Evolutionary conservation across 257 asterid genomes (phyloP).

Genomic region (Euphrasia confusa): DNA sequence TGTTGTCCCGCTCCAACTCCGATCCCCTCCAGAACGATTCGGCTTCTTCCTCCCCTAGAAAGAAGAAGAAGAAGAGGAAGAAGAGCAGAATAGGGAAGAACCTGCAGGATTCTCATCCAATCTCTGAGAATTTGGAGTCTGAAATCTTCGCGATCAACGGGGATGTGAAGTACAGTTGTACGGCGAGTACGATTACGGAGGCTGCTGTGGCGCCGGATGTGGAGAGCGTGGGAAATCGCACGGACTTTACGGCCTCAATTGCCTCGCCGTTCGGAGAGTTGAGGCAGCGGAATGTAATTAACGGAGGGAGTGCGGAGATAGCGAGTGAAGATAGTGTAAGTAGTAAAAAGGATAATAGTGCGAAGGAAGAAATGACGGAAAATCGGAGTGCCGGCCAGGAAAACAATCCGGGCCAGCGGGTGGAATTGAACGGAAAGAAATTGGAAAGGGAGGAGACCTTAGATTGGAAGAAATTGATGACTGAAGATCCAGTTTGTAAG

Average conservation of each 20-base stretch:
- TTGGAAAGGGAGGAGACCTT: conserved; percentile 62
- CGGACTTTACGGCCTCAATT: conserved; percentile 32
- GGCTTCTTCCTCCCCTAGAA: conserved; percentile 30
- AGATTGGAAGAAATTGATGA: conserved; percentile 83
- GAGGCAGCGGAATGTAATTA: conserved; percentile 81
- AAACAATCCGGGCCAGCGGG: conserved; percentile 26
- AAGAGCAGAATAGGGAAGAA: conserved; percentile 31
- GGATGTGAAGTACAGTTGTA: conserved; percentile 33
- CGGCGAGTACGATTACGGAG: conserved; percentile 42
- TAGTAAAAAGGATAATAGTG: conserved; percentile 27
- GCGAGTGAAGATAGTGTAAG: conserved; percentile 40
- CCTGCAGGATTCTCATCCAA: conserved; percentile 23
- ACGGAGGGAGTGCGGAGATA: conserved; percentile 41
- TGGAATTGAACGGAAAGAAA: conserved; percentile 49
- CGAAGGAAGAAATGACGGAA: conserved; percentile 34
- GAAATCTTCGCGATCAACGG: conserved; percentile 31
- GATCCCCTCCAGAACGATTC: conserved; percentile 35
- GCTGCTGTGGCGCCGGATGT: conserved; percentile 29
- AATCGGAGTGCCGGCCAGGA: conserved; percentile 26
- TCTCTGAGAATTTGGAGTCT: conserved; percentile 18
- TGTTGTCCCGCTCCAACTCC: conserved; percentile 42
- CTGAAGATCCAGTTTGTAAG: conserved; percentile 64
- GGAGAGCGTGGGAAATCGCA: conserved; percentile 34
- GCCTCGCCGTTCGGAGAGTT: conserved; percentile 44
- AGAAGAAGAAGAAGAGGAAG: conserved; percentile 44